Percentiles rank a stretch among this genome's conserved stretches.
phyloP scores from a whole-genome alignment of 106 monocot species.

The Iris macrosiphon region DNA sequence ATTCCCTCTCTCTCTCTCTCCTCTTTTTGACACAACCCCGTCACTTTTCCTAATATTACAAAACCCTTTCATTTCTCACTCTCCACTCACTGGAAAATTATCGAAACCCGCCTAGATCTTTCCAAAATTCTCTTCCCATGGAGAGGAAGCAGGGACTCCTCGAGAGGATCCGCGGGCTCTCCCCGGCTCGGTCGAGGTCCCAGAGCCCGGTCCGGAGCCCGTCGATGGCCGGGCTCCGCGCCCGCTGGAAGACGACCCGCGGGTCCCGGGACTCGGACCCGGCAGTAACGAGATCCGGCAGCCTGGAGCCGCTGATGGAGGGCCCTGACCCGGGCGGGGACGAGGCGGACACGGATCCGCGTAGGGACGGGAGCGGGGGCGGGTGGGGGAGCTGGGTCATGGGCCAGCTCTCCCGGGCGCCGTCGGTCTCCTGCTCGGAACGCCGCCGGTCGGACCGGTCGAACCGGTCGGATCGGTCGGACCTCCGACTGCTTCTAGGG shows the following conservation, averaged over 20 bases:
- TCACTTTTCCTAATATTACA: no score
- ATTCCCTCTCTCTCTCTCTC: background rate
- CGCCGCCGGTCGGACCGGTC: conserved; percentile 13
- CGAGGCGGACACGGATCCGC: conserved; percentile 13
- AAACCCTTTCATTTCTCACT: no score
- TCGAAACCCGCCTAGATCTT: no score
- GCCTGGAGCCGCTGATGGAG: conserved; percentile 45
- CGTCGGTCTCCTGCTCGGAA: conserved; percentile 19
- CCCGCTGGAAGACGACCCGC: conserved; percentile 10
- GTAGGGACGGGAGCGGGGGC: conserved; percentile 24
- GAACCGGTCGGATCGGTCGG: conserved; percentile 17
- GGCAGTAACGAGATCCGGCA: conserved; percentile 21
- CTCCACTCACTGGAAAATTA: no score
- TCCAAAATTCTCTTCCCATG: conserved; percentile 27
- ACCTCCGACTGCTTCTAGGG: conserved; percentile 56
- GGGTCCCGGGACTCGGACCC: conserved; percentile 8
- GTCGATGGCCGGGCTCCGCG: conserved; percentile 30
- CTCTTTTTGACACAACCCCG: no score
- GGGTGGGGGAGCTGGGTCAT: conserved; percentile 41
- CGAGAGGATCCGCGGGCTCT: conserved; percentile 55
- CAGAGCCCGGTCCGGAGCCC: conserved; percentile 27
- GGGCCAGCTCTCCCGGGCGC: conserved; percentile 33
- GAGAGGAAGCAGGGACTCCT: conserved; percentile 86
- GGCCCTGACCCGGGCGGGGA: conserved; percentile 36
- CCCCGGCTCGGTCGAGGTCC: conserved; percentile 37